Conservation (phyloP, 2,329 filamentous ascomycete species). For the Ceratocystis diversiconidia region DNA sequence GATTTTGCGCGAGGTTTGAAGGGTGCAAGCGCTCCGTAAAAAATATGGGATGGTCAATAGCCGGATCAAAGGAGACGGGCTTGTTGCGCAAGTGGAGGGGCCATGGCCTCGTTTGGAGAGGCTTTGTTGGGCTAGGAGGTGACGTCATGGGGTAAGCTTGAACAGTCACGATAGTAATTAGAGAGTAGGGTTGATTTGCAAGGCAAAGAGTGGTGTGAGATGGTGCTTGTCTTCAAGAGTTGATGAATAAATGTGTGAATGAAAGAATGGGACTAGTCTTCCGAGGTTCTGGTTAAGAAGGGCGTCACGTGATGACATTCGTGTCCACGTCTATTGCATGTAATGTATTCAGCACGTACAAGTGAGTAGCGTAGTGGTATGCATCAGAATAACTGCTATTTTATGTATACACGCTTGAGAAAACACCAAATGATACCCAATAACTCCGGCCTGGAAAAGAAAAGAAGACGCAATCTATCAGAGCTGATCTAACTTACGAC, state of each 20-base stretch:
- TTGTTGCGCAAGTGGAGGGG: background rate
- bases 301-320: background rate
- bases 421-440: background rate
- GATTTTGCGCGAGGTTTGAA: background rate
- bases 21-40: constrained; percentile 9
- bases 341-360: too few relatives aligned
- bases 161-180: background rate
- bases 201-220: background rate
- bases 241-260: background rate
- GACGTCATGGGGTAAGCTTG: background rate
- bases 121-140: background rate
- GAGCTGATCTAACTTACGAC: constrained; percentile 6
- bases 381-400: too few relatives aligned
- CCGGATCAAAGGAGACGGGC: constrained; percentile 9
- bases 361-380: too few relatives aligned
- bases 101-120: background rate
- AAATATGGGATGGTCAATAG: constrained; percentile 15
- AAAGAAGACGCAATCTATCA: background rate
- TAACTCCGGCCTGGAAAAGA: background rate
- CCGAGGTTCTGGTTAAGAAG: background rate
- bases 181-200: background rate
- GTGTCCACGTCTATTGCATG: background rate
- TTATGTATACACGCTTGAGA: too few relatives aligned
- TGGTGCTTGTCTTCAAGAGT: background rate
- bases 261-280: background rate